Evolutionary conservation across 73 alveolate genomes (phyloP).

Genomic region (Tetrahymena malaccensis): DNA sequence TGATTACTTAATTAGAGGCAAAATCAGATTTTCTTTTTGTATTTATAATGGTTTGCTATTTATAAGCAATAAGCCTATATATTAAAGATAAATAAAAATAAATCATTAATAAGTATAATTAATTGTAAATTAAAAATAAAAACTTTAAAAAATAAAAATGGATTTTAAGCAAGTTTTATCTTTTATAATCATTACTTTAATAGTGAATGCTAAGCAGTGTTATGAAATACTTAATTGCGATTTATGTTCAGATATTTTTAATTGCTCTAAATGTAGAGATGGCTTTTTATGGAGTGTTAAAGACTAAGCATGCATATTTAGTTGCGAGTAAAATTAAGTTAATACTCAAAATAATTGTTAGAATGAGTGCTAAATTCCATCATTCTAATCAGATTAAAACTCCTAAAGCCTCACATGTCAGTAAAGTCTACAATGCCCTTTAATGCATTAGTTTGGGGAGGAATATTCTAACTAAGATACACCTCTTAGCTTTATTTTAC

Average conservation of each 20-base stretch:
- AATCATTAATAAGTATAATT: too few relatives aligned
- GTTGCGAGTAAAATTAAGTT: background rate
- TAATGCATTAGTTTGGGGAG: background rate
- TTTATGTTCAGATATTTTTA: background rate
- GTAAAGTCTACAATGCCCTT: background rate
- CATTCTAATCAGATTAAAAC: background rate
- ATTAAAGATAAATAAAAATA: too few relatives aligned
- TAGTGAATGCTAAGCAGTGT: background rate
- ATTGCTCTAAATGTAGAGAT: background rate
- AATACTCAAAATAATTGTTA: background rate
- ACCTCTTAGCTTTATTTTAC: background rate
- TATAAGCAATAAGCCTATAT: too few relatives aligned
- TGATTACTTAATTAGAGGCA: too few relatives aligned
- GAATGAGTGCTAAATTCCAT: background rate
- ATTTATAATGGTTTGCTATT: too few relatives aligned
- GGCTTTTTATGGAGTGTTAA: background rate
- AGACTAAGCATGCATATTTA: background rate
- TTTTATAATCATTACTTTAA: too few relatives aligned
- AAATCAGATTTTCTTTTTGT: too few relatives aligned
- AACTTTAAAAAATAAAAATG: too few relatives aligned
- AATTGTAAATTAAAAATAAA: too few relatives aligned
- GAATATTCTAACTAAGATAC: background rate
- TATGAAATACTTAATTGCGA: background rate
- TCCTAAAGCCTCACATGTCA: background rate
- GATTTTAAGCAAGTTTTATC: too few relatives aligned